Conservation (phyloP, 768 basidiomycete species). For the Mycena chlorophos region DNA sequence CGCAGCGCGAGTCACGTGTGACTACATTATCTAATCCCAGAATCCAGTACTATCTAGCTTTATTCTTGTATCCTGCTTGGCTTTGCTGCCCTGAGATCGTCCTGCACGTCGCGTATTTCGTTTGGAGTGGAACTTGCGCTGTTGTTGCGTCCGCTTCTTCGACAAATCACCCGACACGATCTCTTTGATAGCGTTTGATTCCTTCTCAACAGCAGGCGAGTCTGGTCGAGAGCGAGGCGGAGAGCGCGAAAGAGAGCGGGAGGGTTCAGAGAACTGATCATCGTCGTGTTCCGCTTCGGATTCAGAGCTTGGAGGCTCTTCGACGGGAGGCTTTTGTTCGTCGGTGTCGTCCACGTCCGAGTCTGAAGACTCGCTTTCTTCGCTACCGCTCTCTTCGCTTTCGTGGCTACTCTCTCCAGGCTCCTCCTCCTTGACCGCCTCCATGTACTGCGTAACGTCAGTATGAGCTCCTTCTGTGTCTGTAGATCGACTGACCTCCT, state of each 20-base stretch:
- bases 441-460: slow-evolving; percentile 59
- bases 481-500: slow-evolving; percentile 67
- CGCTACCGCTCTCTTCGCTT: slow-evolving; percentile 26
- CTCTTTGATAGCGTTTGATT: slow-evolving; percentile 51
- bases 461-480: too few relatives aligned
- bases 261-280: slow-evolving; percentile 30
- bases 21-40: slow-evolving; percentile 49
- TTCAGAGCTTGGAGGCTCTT: slow-evolving; percentile 1
- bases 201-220: slow-evolving; percentile 41
- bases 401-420: slow-evolving; percentile 37
- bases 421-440: slow-evolving; percentile 43
- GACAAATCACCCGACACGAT: slow-evolving; percentile 64
- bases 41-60: slow-evolving; percentile 58
- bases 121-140: slow-evolving; percentile 79
- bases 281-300: slow-evolving; percentile 26
- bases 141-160: slow-evolving; percentile 58
- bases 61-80: slow-evolving; percentile 73
- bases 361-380: slow-evolving; percentile 8
- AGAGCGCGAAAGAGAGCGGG: slow-evolving; percentile 46
- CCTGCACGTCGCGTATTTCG: slow-evolving; percentile 62
- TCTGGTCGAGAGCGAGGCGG: slow-evolving; percentile 51
- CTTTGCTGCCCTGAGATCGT: slow-evolving; percentile 79
- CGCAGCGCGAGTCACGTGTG: not conserved
- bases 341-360: slow-evolving; percentile 7
- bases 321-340: not conserved